Percentiles rank a stretch among this genome's conserved stretches.
Evolutionary conservation across 495 filamentous ascomycete species (phyloP).

Genomic region (Penicillium atrosanguineum): DNA sequence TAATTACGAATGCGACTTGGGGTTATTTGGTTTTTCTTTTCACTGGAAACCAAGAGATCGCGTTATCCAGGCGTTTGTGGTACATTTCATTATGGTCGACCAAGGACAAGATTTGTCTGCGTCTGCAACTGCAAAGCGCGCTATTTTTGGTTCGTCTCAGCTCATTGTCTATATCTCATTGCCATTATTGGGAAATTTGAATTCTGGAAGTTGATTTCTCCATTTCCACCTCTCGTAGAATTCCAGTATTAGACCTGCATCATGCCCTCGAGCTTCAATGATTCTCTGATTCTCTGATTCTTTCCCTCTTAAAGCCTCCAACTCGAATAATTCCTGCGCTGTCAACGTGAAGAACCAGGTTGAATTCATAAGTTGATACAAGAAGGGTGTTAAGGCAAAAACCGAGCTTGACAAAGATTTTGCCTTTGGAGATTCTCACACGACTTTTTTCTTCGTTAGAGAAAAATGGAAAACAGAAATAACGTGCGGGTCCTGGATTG

Average conservation of each 20-base stretch:
- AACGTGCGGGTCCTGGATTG: too few relatives aligned
- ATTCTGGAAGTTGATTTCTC: background rate
- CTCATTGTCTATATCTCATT: constrained; percentile 10
- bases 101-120: constrained; percentile 1
- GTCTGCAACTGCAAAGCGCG: background rate
- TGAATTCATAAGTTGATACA: too few relatives aligned
- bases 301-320: too few relatives aligned
- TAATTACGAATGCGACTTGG: background rate
- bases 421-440: too few relatives aligned
- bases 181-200: constrained; percentile 1
- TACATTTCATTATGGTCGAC: background rate
- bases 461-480: too few relatives aligned
- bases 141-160: constrained; percentile 16
- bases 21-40: constrained; percentile 5
- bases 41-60: constrained; percentile 12
- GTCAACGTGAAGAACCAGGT: too few relatives aligned
- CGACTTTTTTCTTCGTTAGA: too few relatives aligned
- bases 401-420: too few relatives aligned
- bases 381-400: too few relatives aligned
- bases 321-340: too few relatives aligned
- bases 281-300: background rate
- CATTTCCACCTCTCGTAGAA: background rate
- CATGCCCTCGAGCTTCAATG: constrained; percentile 5
- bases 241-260: background rate
- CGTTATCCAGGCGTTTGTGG: background rate